These are phyloP conservation scores for Chlamydomonas schloesseri DNA, from an alignment of 139 green algal genomes.

Conservation along the genomic window DNA sequence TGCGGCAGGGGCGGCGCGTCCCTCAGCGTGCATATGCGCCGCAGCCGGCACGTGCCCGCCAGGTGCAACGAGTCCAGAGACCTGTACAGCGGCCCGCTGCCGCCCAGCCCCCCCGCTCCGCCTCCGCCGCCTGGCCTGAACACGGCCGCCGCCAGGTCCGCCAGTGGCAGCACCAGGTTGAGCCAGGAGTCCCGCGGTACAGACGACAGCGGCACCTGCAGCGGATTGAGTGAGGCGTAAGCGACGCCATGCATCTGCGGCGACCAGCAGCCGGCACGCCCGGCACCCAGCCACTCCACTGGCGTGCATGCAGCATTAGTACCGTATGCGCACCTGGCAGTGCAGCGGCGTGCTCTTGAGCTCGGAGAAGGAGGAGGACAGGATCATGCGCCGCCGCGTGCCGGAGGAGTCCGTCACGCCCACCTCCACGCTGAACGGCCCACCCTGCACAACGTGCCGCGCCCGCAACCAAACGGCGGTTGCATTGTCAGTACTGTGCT, in stretches of 20 bases:
- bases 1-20: slow-evolving; percentile 19
- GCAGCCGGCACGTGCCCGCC: slow-evolving; percentile 35
- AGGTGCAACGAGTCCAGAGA: slow-evolving; percentile 43
- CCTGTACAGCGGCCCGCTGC: neutral
- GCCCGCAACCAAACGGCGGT: no score
- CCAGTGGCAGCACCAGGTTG: slow-evolving; percentile 44
- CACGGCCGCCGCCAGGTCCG: slow-evolving; percentile 31
- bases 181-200: slow-evolving; percentile 39
- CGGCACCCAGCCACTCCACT: no score
- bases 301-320: no score
- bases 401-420: slow-evolving; percentile 29
- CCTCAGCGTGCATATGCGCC: slow-evolving; percentile 46
- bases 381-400: slow-evolving; percentile 46
- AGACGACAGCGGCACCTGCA: slow-evolving; percentile 37
- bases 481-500: no score
- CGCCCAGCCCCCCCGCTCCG: neutral
- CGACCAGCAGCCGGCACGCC: no score
- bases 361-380: slow-evolving; percentile 57
- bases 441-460: slow-evolving; percentile 19
- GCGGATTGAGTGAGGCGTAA: no score
- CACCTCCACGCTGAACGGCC: slow-evolving; percentile 51
- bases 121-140: neutral
- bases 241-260: no score
- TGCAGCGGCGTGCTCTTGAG: slow-evolving; percentile 48
- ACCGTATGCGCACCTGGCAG: slow-evolving; percentile 43